Evolutionary conservation across 768 basidiomycete species (phyloP), one percentile per base, ranked within the genome.

Genomic region (Auriscalpium orientale): DNA sequence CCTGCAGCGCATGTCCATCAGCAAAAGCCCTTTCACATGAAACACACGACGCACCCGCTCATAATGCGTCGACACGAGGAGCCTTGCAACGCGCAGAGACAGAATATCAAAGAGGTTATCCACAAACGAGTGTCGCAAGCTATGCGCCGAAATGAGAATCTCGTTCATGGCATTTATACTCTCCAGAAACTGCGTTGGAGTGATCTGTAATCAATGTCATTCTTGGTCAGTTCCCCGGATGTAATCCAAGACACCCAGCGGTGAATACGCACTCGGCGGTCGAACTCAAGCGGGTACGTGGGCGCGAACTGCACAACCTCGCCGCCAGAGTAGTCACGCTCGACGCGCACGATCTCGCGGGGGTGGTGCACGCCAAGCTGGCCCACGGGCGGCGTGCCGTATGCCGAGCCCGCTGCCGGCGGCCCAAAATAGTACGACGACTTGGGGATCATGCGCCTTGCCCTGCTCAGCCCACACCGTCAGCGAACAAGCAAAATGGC

Each of bases 111-210:
- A 68, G 49, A 82, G 62, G 67, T 95, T 98, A 70, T 97, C 91
- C 56, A 89, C 44, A 55, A 87, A 79, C 16, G 90, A 79, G 61
- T 80, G 81, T 53, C 76, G 72, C 54, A 89, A 72, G 60, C 91
- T 90, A 67, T 97, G 83, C 2, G 97, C 97, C 4, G 84, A 84
- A 47, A 93, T 89, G 54, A 99, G 79, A 18, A 85, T 73, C 64
- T 89, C 84, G 71, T 99, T 99, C 71, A 98, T 84, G 21, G 85
- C 78, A 64, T 95, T 94, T 67, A 98, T 86, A 34, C 91, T 89
- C 69, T 91, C 87, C 46, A 89, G 78, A 68, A 95, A 98, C 64
- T 92, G 85, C 3, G 88, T 90, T 21, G 95, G 91, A 10, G 90
- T 89, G 65, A 99, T 83, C 94, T 97, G 65, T n/a, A n/a, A n/a